Conservation (phyloP, 2,329 filamentous ascomycete genomes). For the Ramularia endophylla region DNA sequence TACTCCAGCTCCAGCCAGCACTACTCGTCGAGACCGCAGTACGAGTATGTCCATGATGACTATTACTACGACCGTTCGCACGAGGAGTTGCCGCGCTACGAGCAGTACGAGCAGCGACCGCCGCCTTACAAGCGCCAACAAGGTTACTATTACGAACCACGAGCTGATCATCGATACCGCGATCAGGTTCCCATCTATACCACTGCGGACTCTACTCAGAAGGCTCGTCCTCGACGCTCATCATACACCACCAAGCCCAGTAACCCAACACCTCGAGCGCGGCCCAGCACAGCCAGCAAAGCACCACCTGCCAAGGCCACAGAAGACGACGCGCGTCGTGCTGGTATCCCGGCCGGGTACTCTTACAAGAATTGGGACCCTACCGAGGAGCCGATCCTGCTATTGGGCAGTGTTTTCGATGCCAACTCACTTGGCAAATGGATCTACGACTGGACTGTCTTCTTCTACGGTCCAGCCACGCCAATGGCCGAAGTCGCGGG, state of each 20-base stretch:
- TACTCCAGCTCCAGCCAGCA: constrained; percentile 40
- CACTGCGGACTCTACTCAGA: constrained; percentile 33
- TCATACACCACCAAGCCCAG: constrained; percentile 51
- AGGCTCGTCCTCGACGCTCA: constrained; percentile 31
- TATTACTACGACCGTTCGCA: constrained; percentile 51
- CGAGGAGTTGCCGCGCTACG: constrained; percentile 35
- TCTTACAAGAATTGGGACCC: constrained; percentile 99
- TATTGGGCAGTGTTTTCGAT: constrained; percentile 93
- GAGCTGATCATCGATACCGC: constrained; percentile 48
- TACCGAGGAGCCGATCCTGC: constrained; percentile 83
- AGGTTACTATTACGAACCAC: constrained; percentile 42
- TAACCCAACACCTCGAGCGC: constrained; percentile 39
- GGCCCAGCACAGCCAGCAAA: constrained; percentile 35
- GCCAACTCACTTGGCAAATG: constrained; percentile 97
- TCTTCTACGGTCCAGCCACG: constrained; percentile 72
- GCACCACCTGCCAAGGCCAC: constrained; percentile 47
- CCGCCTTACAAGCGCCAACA: constrained; percentile 49
- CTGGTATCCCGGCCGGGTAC: constrained; percentile 78
- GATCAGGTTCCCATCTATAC: constrained; percentile 46
- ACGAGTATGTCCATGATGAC: constrained; percentile 43
- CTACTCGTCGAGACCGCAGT: constrained; percentile 49
- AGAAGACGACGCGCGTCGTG: constrained; percentile 57
- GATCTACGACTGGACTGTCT: constrained; percentile 99
- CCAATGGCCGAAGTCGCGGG: constrained; percentile 88
- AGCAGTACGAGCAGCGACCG: constrained; percentile 37